Base-by-base conservation (phyloP, 1,139 yeast genomes). In the Meyerozyma smithsonii region DNA sequence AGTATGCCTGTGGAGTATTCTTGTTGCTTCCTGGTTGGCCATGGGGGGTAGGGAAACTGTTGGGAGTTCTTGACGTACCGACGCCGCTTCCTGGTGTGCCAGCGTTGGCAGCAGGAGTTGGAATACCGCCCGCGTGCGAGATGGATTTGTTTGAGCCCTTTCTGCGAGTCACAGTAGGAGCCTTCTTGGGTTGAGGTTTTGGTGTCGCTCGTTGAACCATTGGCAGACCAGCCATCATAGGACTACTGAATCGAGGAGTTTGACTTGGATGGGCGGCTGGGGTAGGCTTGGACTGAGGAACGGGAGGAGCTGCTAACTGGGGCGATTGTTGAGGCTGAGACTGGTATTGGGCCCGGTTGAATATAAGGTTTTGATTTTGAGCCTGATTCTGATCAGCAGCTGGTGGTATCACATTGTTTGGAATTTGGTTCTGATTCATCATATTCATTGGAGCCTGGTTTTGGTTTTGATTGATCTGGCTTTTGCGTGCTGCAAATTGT, bases 11-110 rank as follows among this genome's bases (percentile, higher is more conserved):
- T 1, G 76, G 76, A 1, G 76, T 70, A 40, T 69, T 69, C 51
- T 64, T 70, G 47, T 58, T 63, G 42, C 73, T 66, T 16, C 64
- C 67, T 12, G 58, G 44, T 30, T 55, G 59, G 2, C 49, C 48
- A 4, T 67, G 74, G 1, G 77, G 76, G 0, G 76, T 71, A 4
- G 72, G 61, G 8, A 68, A 65, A 47, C 72, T 67, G 46, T 66
- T 69, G 0, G 77, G 77, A 1, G 76, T 70, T 44, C 69, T 69
- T 47, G 69, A 64, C 15, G 72, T 57, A 44, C 59, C 63, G 3
- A 68, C 65, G 45, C 67, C 51, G 1, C 72, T 52, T 0, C 70
- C 73, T 1, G 76, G 76, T 0, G 76, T 68, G 3, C 71, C 56
- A 2, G 63, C 72, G 41, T 53, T 58, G 5, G 64, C 63, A n/a